Base-by-base conservation (phyloP, 208 protist species). In the Vickermania ingenoplastis region DNA sequence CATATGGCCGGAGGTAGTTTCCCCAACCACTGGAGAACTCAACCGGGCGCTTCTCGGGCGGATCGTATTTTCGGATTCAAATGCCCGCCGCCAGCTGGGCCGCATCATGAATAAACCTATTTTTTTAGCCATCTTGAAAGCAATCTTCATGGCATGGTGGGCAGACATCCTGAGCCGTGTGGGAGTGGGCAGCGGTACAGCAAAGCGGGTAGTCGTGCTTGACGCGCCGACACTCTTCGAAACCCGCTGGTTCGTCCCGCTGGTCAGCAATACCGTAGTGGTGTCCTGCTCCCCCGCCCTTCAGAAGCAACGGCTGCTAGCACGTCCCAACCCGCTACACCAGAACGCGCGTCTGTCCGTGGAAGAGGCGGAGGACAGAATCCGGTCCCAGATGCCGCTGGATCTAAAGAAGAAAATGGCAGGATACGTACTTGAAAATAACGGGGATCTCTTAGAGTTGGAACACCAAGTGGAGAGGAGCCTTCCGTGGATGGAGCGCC, bases 211-310 rank as follows among this genome's bases (percentile, higher is more conserved):
- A 14, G 86, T 96, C 31, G 71, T 96, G 17, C 74, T 96, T 21
- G 91, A 96, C 65, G 86, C 78, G 17, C 91, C 91, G 30, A 84
- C 86, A 30, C 71, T 96, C 27, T 95, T 89, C 55, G 87, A 94
- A 57, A 89, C 88, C 7, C 73, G 74, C n/a, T 69, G 76, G 23
- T 89, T 95, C 59, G 83, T 71, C 14, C 79, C 69, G 62, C 86
- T 92, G 56, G 72, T 95, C 30, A 87, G 79, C 62, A 54, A 36
- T 27, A 65, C 69, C 0, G 52, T 89, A 0, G 86, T 95, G 23
- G 84, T 96, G 24, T 69, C 73, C 26, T 87, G 79, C 63, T 69
- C 63, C 0, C 71, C 86, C 68, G 68, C 65, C 31, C 45, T 66
- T 23, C 91, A 96, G 65, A 49, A 92, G 25, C 50, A 61, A 45